phyloP scores from a whole-genome alignment of 345 rosid genomes.

The Psidium guajava region DNA sequence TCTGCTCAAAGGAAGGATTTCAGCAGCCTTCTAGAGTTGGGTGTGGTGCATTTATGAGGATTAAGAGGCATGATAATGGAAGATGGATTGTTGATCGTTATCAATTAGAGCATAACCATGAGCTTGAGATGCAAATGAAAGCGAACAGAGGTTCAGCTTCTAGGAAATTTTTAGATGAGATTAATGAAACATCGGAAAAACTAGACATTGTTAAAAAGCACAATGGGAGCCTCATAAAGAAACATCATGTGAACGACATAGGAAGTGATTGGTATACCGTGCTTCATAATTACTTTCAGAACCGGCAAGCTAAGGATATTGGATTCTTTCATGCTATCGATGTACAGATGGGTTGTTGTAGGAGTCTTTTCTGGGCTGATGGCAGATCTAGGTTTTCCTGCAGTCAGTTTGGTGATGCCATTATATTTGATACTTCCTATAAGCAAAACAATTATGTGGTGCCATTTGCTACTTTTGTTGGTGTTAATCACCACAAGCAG shows the following conservation, averaged over 20 bases:
- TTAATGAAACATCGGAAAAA: conserved; percentile 34
- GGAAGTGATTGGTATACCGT: conserved; percentile 65
- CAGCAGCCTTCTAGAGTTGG: conserved; percentile 93
- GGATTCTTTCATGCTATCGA: conserved; percentile 77
- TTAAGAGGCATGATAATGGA: conserved; percentile 71
- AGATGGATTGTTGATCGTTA: conserved; percentile 84
- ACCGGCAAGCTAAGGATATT: conserved; percentile 67
- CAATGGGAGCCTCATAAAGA: conserved; percentile 14
- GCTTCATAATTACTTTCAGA: conserved; percentile 67
- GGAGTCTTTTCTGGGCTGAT: conserved; percentile 85
- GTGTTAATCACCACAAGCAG: conserved; percentile 82
- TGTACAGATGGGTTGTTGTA: conserved; percentile 45
- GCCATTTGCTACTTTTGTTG: conserved; percentile 76
- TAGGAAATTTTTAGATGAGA: conserved; percentile 46
- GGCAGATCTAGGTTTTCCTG: conserved; percentile 81
- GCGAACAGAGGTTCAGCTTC: conserved; percentile 23
- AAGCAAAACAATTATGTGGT: conserved; percentile 43
- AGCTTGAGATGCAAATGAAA: conserved; percentile 29
- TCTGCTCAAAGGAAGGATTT: conserved; percentile 93
- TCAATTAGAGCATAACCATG: conserved; percentile 74
- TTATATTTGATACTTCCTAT: conserved; percentile 71
- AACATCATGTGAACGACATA: conserved; percentile 32
- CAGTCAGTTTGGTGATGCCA: conserved; percentile 74
- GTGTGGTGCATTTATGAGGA: conserved; percentile 91
- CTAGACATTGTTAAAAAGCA: conserved; percentile 30